Base-by-base conservation (phyloP, 2,329 filamentous ascomycete species). In the Epichloe gansuensis region DNA sequence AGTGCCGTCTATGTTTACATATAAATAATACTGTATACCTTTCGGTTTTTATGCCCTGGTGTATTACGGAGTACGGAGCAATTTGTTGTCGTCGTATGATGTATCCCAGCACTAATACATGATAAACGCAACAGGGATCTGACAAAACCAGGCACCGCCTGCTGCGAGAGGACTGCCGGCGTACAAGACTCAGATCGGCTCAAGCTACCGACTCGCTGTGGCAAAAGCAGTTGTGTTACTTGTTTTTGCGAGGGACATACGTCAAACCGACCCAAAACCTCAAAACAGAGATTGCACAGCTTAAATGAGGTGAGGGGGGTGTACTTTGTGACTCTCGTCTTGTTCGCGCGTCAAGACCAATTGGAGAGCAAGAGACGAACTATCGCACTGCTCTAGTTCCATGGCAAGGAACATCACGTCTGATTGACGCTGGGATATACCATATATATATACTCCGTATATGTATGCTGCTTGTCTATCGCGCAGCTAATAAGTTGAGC, bases 131-230 rank as follows among this genome's bases (percentile, higher is more conserved):
- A 27, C 46, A 43, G 27, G 36, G 38, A 43, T 49, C 47, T 34
- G 11, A 31, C 17, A 42, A 9, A 23, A 35, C 25, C 8, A 34
- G 9, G 15, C 4, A 31, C 13, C 38, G 5, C 47, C 13, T 49
- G 51, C 40, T 51, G 46, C 47, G 47, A 44, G 36, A 52, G n/a
- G 17, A 27, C 46, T 27, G 31, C 40, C 35, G 39, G 36, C 13
- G 47, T 43, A 43, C 42, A 38, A 31, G 42, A 31, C 42, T 41
- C 42, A 50, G 51, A 50, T 50, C 51, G 51, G 47, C 38, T 50
- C 47, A 25, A 40, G 42, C 46, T 49, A 17, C 51, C 51, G 51
- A 52, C 46, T 45, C 31, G 40, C 36, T 35, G 51, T 31, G 40
- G 42, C 40, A 49, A 6, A 40, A 40, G 15, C 35, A 41, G 25